phyloP scores from a whole-genome alignment of 129 eudicot genomes.

The Tagetes patula region DNA sequence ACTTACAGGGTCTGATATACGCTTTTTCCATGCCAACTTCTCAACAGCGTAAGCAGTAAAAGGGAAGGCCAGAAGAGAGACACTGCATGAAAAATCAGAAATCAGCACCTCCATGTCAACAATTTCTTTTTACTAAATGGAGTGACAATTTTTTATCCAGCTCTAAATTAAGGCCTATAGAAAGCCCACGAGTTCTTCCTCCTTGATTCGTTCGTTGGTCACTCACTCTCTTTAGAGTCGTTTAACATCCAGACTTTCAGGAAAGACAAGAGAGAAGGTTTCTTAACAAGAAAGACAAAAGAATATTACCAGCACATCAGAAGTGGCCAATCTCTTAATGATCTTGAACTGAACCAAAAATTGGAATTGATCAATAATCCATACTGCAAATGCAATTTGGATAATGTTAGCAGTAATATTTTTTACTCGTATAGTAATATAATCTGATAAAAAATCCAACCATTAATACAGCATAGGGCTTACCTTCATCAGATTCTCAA shows the following conservation, averaged over 20 bases:
- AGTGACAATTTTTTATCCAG: conserved; percentile 6
- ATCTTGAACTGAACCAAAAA: conserved; percentile 88
- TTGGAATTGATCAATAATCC: conserved; percentile 80
- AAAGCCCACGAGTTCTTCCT: too few relatives aligned
- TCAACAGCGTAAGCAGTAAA: conserved; percentile 77
- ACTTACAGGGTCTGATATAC: conserved; percentile 68
- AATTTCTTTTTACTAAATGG: background rate
- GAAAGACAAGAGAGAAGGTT: too few relatives aligned
- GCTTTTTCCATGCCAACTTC: conserved; percentile 63
- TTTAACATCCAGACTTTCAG: too few relatives aligned
- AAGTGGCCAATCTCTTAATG: conserved; percentile 94
- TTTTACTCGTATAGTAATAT: background rate
- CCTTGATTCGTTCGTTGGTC: too few relatives aligned
- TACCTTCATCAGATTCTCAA: conserved; percentile 97
- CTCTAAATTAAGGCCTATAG: too few relatives aligned
- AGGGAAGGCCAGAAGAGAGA: conserved; percentile 65
- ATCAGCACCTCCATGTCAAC: background rate
- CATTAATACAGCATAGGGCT: conserved; percentile 15
- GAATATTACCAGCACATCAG: conserved; percentile 81
- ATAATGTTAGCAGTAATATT: conserved; percentile 18
- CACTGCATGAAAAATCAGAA: conserved; percentile 45
- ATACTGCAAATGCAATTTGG: conserved; percentile 57
- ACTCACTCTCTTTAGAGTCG: too few relatives aligned
- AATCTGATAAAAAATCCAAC: background rate
- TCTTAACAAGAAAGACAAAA: background rate